These are phyloP conservation scores for Dipodascus geniculatus DNA, from an alignment of 805 yeast genomes.

Conservation along the genomic window DNA sequence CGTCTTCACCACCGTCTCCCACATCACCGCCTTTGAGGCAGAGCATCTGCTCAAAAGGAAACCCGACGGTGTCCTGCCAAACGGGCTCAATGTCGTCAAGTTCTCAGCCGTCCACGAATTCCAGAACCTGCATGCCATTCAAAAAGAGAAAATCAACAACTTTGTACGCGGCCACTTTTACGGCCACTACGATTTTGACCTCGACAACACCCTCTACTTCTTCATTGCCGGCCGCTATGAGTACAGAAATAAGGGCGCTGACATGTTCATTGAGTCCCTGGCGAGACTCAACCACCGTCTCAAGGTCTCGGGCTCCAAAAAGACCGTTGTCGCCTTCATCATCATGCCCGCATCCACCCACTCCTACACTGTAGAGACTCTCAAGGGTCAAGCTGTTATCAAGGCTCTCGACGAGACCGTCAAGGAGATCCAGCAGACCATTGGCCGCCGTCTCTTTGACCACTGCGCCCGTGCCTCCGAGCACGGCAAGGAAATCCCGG, in stretches of 20 bases:
- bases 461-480: conserved; percentile 61
- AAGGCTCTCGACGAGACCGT: conserved; percentile 84
- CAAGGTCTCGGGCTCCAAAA: conserved; percentile 69
- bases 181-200: conserved; percentile 89
- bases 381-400: conserved; percentile 92
- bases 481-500: conserved; percentile 55
- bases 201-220: conserved; percentile 87
- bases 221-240: conserved; percentile 97
- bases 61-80: conserved; percentile 97
- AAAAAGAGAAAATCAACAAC: conserved; percentile 86
- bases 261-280: conserved; percentile 82
- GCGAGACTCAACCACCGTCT: conserved; percentile 85
- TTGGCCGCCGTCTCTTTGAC: conserved; percentile 81
- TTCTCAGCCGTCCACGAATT: conserved; percentile 97
- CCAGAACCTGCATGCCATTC: conserved; percentile 87
- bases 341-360: conserved; percentile 96
- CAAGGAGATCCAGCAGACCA: conserved; percentile 71
- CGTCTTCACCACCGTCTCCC: conserved; percentile 94
- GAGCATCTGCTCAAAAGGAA: conserved; percentile 88
- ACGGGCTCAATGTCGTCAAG: conserved; percentile 90
- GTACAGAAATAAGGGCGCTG: conserved; percentile 93
- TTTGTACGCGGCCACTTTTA: conserved; percentile 95
- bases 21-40: conserved; percentile 92
- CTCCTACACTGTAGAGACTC: conserved; percentile 90
- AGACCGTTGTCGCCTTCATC: conserved; percentile 92